These are phyloP conservation scores for Protomyces gravidus DNA, from an alignment of 1,139 yeast genomes.

Conservation along the genomic window DNA sequence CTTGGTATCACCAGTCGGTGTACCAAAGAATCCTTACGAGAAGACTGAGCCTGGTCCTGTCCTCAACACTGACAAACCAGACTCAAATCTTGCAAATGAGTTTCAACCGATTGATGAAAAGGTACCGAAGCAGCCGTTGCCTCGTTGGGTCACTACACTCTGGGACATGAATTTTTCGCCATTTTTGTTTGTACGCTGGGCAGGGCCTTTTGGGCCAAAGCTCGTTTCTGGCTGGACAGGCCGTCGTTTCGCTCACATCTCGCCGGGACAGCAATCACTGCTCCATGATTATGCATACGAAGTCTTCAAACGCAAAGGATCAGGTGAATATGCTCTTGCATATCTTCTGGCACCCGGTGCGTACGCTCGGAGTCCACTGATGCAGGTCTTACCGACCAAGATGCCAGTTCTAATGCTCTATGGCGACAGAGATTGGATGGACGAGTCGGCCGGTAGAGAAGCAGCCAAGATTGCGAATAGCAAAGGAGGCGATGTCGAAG, in stretches of 20 bases:
- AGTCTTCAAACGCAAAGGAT: conserved; percentile 56
- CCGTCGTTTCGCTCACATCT: conserved; percentile 42
- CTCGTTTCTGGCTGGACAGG: conserved; percentile 45
- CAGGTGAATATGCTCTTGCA: conserved; percentile 63
- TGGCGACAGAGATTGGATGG: conserved; percentile 88
- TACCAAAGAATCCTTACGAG: conserved; percentile 67
- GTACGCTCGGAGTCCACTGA: conserved; percentile 69
- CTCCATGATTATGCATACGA: conserved; percentile 58
- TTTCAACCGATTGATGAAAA: conserved; percentile 31
- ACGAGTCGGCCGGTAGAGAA: conserved; percentile 62
- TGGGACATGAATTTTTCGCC: conserved; percentile 46
- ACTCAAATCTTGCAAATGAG: conserved; percentile 15
- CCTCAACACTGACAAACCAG: conserved; percentile 7
- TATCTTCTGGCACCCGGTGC: conserved; percentile 68
- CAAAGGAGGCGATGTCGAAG: conserved; percentile 37
- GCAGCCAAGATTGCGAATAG: conserved; percentile 45
- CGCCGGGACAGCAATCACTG: conserved; percentile 37
- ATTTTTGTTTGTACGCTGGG: conserved; percentile 42
- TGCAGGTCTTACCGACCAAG: conserved; percentile 51
- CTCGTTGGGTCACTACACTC: conserved; percentile 38
- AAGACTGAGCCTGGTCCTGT: conserved; percentile 43
- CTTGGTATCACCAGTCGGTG: conserved; percentile 85
- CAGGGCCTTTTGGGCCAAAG: conserved; percentile 45
- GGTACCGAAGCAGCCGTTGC: conserved; percentile 36
- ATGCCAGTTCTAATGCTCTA: conserved; percentile 58